A percentile compares a stretch with the other conserved stretches of the same genome.
phyloP scores from a whole-genome alignment of 768 basidiomycete genomes.

The Tylopilus subfusipes region DNA sequence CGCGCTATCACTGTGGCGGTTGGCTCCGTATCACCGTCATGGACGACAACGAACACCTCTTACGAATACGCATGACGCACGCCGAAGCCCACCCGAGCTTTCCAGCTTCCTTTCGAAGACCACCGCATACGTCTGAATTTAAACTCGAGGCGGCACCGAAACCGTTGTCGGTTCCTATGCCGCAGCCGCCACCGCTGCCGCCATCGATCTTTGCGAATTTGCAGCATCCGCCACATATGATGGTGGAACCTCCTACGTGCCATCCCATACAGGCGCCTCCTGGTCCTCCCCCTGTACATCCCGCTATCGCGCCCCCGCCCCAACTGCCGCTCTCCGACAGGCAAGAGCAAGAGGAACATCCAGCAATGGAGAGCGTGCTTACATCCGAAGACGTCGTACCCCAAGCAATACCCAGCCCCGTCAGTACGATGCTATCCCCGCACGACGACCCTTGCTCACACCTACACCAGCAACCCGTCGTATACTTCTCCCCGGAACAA shows the following conservation, averaged over 20 bases:
- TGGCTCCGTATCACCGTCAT: conserved; percentile 36
- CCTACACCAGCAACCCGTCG: conserved; percentile 17
- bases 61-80: conserved; percentile 36
- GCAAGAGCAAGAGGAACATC: conserved; percentile 18
- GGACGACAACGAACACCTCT: conserved; percentile 34
- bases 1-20: conserved; percentile 33
- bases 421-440: conserved; percentile 1
- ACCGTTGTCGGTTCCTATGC: conserved; percentile 15
- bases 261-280: conserved; percentile 12
- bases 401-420: conserved; percentile 16
- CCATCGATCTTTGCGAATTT: conserved; percentile 24
- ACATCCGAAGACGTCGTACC: conserved; percentile 16
- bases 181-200: conserved; percentile 9
- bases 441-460: not conserved
- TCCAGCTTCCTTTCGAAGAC: conserved; percentile 32
- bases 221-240: conserved; percentile 20
- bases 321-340: conserved; percentile 5
- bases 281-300: conserved; percentile 5
- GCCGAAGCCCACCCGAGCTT: conserved; percentile 34
- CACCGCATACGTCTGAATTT: conserved; percentile 32
- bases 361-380: conserved; percentile 14
- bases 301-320: conserved; percentile 9
- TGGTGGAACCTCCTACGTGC: conserved; percentile 14
- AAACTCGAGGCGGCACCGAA: conserved; percentile 30
- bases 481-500: conserved; percentile 33